Base-by-base conservation (phyloP, 1,284 basidiomycete species). In the Chalciporus piperatoides region DNA sequence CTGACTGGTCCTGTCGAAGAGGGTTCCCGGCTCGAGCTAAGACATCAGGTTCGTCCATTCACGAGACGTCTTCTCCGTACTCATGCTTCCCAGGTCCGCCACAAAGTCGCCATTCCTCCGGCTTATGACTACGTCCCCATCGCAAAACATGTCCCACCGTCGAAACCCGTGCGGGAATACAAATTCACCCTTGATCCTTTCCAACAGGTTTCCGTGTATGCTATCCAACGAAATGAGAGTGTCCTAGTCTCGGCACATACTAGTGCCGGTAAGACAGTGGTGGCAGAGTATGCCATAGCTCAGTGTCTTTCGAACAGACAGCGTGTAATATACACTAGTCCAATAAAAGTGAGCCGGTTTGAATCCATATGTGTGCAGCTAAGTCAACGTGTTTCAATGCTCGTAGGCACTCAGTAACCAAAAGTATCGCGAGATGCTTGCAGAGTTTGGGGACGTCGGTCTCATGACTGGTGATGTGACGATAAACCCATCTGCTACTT, bases 401-500 rank as follows among this genome's bases (percentile, higher is more conserved):
- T 52, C 51, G 41, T 68, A 95, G 93, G 93, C 95, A 3, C 75
- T 99, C 57, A 97, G 93, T 62, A 97, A 99, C 68, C 96, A 99
- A 70, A 99, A 99, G 72, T 99, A 97, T 70, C 86, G 97, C 66
- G 97, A 99, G 70, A 91, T 99, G 84, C 75, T 91, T 30, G 94
- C 92, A 44, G 92, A 94, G 61, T 99, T 99, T 69, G 90, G 92
- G 21, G 96, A 99, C 64, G 97, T 99, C 41, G 97, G 97, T 15
- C 79, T 99, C 24, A 99, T 99, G 97, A 99, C 97, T 1, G 95
- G 97, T 66, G 97, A 99, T 73, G 94, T 99, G n/a, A 99, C 97
- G 0, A 98, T 99, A 68, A 99, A 99, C 67, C 96, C 96, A 2
- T 87, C 87, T 3, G 96, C 97, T 6, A 92, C 91, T 41, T 99